phyloP scores from a whole-genome alignment of 495 filamentous ascomycete species.

The Daldinia decipiens region DNA sequence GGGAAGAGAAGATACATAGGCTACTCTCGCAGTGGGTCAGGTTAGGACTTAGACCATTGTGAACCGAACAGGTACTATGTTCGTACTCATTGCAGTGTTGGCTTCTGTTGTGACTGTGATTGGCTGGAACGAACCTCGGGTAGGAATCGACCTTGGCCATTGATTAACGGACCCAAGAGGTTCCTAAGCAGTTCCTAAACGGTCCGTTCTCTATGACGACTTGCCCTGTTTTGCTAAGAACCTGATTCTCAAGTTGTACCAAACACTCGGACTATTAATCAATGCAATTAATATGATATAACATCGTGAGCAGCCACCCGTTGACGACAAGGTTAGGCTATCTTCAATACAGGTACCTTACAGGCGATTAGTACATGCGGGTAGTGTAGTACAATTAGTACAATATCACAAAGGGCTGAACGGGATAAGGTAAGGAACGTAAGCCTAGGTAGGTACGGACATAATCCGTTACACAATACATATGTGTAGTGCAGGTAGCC shows the following conservation, averaged over 20 bases:
- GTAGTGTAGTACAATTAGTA: not conserved
- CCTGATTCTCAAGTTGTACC: constrained; percentile 28
- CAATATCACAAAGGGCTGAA: constrained; percentile 1
- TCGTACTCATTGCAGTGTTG: not conserved
- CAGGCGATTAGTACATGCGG: not conserved
- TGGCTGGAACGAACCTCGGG: constrained; percentile 12
- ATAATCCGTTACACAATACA: constrained; percentile 16
- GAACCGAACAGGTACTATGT: not conserved
- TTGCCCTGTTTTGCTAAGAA: constrained; percentile 13
- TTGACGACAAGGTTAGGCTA: constrained; percentile 8
- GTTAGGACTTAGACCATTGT: constrained; percentile 1
- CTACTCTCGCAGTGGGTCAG: constrained; percentile 11
- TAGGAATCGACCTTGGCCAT: not conserved
- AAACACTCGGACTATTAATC: constrained; percentile 28
- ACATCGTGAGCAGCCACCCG: constrained; percentile 35
- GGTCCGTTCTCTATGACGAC: constrained; percentile 22
- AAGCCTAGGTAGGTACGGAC: constrained; percentile 13
- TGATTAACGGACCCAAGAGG: constrained; percentile 3
- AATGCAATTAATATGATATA: constrained; percentile 31
- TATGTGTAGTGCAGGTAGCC: not conserved
- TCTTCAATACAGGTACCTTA: not conserved
- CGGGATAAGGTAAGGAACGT: not conserved
- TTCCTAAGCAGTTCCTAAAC: constrained; percentile 2
- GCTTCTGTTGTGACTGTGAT: constrained; percentile 5
- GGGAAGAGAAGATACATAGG: not conserved